Evolutionary conservation across 2,329 filamentous ascomycete species (phyloP).

Genomic region (Tolypocladium ovalisporum): DNA sequence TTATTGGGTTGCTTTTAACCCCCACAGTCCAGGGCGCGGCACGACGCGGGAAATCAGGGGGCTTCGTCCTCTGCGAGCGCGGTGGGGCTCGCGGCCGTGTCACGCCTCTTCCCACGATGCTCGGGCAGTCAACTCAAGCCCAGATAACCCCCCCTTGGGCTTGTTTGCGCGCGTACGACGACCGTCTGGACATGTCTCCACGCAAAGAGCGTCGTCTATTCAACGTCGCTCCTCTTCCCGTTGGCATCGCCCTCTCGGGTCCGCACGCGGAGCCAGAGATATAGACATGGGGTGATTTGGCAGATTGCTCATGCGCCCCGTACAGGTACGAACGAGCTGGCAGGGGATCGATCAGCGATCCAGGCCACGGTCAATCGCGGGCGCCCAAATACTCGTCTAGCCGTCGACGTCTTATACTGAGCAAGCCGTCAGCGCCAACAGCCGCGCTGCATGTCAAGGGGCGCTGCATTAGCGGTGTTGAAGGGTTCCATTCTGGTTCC

Average conservation of each 20-base stretch:
- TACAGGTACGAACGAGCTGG: neutral
- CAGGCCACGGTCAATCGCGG: neutral
- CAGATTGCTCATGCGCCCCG: neutral
- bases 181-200: neutral
- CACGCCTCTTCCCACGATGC: neutral
- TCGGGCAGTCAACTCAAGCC: neutral
- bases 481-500: neutral
- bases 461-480: neutral
- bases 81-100: slow-evolving; percentile 2
- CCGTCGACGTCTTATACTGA: neutral
- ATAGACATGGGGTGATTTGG: neutral
- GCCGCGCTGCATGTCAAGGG: neutral
- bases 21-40: neutral
- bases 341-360: neutral
- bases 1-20: neutral
- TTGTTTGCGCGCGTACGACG: neutral
- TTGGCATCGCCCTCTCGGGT: neutral
- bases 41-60: neutral
- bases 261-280: neutral
- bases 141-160: neutral
- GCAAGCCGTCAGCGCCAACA: no score
- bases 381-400: neutral
- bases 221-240: neutral
- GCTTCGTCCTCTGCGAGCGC: neutral
- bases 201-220: neutral